A percentile compares a stretch with the other conserved stretches of the same genome.
These are phyloP conservation scores for Endoconidiophora polonica DNA, from an alignment of 2,329 filamentous ascomycete species.

Conservation along the genomic window DNA sequence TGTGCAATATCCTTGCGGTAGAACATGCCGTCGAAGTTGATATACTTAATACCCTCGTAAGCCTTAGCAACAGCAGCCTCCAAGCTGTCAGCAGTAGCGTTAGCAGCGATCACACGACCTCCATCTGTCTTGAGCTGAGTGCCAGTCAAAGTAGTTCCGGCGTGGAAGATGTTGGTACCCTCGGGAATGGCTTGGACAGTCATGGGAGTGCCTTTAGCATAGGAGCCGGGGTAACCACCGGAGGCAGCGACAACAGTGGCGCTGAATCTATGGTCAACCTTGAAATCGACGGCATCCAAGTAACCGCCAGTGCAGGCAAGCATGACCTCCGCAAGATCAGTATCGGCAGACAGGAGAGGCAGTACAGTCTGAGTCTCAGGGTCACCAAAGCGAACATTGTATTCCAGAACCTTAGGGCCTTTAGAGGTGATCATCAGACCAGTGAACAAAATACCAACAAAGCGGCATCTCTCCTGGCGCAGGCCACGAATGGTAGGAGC, in stretches of 20 bases:
- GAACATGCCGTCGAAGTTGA: conserved; percentile 79
- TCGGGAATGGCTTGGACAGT: conserved; percentile 28
- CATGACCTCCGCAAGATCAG: conserved; percentile 79
- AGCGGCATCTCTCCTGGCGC: conserved; percentile 59
- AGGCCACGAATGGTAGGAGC: conserved; percentile 81
- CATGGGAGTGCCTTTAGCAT: conserved; percentile 59
- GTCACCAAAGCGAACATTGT: conserved; percentile 86
- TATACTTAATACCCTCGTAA: conserved; percentile 59
- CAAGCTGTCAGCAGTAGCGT: conserved; percentile 54
- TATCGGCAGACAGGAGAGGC: conserved; percentile 57
- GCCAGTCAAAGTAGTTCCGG: conserved; percentile 56
- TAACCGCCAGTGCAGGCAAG: conserved; percentile 63
- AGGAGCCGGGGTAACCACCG: conserved; percentile 75
- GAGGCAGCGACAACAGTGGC: conserved; percentile 90
- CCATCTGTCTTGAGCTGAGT: conserved; percentile 58
- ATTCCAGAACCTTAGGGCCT: conserved; percentile 74
- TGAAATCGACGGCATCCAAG: conserved; percentile 52
- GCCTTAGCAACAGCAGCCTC: conserved; percentile 71
- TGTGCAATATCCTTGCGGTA: conserved; percentile 86
- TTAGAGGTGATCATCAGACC: conserved; percentile 81
- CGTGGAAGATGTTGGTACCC: conserved; percentile 71
- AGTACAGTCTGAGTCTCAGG: conserved; percentile 82
- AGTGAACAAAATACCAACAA: conserved; percentile 64
- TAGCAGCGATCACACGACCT: conserved; percentile 87
- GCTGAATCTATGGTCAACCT: conserved; percentile 53